Conservation (phyloP, 148 eudicot species). For the Drosera capensis region DNA sequence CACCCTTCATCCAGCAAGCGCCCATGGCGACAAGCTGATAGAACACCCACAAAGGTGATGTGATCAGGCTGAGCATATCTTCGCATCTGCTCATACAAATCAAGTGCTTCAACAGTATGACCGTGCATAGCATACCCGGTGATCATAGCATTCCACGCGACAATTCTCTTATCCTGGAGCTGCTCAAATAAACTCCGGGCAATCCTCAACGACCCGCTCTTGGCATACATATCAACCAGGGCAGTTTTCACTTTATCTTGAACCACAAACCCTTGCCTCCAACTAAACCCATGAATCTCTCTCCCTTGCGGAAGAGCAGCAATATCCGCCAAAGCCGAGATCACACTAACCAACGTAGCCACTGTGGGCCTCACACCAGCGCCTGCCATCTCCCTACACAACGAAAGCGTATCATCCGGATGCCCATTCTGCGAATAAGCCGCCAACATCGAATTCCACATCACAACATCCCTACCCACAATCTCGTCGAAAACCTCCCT, state of each 20-base stretch:
- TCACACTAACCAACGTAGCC: constrained; percentile 57
- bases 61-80: constrained; percentile 38
- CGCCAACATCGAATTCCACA: constrained; percentile 85
- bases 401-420: constrained; percentile 46
- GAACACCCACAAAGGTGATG: constrained; percentile 63
- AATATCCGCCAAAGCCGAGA: constrained; percentile 50
- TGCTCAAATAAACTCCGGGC: constrained; percentile 38
- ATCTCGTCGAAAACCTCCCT: constrained; percentile 47
- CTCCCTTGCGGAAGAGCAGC: constrained; percentile 53
- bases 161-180: constrained; percentile 28
- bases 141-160: constrained; percentile 67
- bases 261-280: constrained; percentile 40
- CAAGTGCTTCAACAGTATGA: constrained; percentile 30
- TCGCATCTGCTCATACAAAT: constrained; percentile 40
- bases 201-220: constrained; percentile 34
- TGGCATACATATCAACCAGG: constrained; percentile 52
- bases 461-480: constrained; percentile 45
- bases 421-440: constrained; percentile 71
- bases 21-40: constrained; percentile 79
- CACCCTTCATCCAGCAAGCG: constrained; percentile 52
- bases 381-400: constrained; percentile 47
- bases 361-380: constrained; percentile 41
- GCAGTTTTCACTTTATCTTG: constrained; percentile 54
- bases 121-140: constrained; percentile 69
- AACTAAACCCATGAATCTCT: constrained; percentile 52